Percentiles rank a stretch among this genome's conserved stretches.
Conservation (phyloP, 2,329 filamentous ascomycete genomes). For the Alternaria metachromatica region DNA sequence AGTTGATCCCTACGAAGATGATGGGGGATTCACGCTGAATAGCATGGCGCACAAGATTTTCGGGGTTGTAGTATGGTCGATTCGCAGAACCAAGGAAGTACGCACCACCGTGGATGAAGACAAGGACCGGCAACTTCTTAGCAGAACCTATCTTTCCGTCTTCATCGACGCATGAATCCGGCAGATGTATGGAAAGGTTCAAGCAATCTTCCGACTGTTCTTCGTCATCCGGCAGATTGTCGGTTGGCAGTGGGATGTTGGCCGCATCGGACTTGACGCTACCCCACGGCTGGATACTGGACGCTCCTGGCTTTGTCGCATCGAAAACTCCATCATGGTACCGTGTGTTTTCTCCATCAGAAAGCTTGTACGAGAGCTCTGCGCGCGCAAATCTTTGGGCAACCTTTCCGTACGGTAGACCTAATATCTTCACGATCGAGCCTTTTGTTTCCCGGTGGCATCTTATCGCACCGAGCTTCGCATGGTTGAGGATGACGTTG, state of each 20-base stretch:
- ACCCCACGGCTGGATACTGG: slow-evolving; percentile 23
- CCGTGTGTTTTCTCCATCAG: neutral
- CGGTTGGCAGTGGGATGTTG: slow-evolving; percentile 22
- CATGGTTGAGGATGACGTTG: slow-evolving; percentile 8
- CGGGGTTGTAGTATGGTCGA: slow-evolving; percentile 59
- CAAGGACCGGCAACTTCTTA: slow-evolving; percentile 55
- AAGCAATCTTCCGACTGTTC: slow-evolving; percentile 51
- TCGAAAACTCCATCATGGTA: slow-evolving; percentile 14
- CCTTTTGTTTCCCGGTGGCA: slow-evolving; percentile 3
- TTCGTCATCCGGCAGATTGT: slow-evolving; percentile 22
- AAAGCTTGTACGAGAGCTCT: slow-evolving; percentile 2
- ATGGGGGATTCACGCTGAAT: slow-evolving; percentile 10
- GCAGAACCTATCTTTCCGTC: slow-evolving; percentile 9
- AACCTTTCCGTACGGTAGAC: slow-evolving; percentile 19
- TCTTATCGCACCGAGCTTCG: slow-evolving; percentile 15
- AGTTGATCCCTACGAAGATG: slow-evolving; percentile 21
- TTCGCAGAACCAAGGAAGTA: slow-evolving; percentile 57
- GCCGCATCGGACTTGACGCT: slow-evolving; percentile 22
- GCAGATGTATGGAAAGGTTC: slow-evolving; percentile 46
- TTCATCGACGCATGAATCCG: slow-evolving; percentile 53
- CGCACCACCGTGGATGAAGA: slow-evolving; percentile 62
- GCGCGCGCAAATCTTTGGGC: slow-evolving; percentile 21
- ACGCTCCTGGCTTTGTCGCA: slow-evolving; percentile 17
- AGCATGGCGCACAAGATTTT: slow-evolving; percentile 13
- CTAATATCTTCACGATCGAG: slow-evolving; percentile 13